Base-by-base conservation (phyloP, 179 eudicot species). In the Spinacia oleracea region DNA sequence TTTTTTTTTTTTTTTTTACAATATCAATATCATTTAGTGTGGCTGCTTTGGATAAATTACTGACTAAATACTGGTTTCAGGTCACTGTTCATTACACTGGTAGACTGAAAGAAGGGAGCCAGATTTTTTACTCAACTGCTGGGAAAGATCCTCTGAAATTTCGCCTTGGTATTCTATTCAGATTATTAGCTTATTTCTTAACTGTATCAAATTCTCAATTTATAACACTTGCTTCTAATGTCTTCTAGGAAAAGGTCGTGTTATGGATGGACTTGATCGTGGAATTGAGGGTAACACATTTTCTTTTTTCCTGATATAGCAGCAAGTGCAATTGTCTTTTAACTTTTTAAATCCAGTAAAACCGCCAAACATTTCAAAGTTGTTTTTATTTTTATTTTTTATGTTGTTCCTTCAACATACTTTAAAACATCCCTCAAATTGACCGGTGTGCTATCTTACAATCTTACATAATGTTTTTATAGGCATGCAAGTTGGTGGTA, bases 201-300 rank as follows among this genome's bases (percentile, higher is more conserved):
- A 29, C 16, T 70, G 72, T n/a, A n/a, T n/a, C n/a, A n/a, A n/a
- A n/a, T n/a, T 62, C 10, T 68, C 9, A 34, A 38, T 45, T 65
- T 20, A 70, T 63, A 48, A 48, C 53, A 31, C n/a, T 71, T 21
- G 14, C 0, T 66, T n/a, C 5, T 25, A 23, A 21, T 23, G 48
- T 81, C 21, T 76, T 66, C 14, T 86, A 93, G 98, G 98, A 77
- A 87, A 82, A 76, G 84, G 86, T 58, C 76, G 78, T 80, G 91
- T 86, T 59, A 83, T 91, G 60, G 89, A 86, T 71, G 98, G 98
- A 62, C 85, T 96, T 81, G 93, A 93, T 77, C 86, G 89, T 76
- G 98, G 98, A 34, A 83, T 93, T 58, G 89, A 88, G 55, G 98
- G 98, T 94, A 92, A 76, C n/a, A n/a, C n/a, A n/a, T n/a, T n/a